Evolutionary conservation across 1,284 basidiomycete species (phyloP), one percentile per base, ranked within the genome.

Genomic region (Fomitopsis pinicola): DNA sequence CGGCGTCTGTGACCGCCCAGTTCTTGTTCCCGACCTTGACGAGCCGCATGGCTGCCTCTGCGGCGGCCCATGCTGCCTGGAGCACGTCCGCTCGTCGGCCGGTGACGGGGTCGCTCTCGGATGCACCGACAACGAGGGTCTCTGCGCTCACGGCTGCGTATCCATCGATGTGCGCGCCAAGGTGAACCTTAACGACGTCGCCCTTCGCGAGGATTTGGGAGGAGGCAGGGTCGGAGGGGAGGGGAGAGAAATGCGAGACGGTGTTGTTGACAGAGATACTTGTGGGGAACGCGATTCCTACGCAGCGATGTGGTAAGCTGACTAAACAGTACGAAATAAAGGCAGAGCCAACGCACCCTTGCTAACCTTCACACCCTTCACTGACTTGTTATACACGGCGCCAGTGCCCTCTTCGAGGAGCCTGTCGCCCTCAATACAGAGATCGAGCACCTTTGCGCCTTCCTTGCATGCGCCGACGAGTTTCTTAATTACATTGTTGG

Each of bases 161-260:
- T 63, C 94, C 97, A 76, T 99, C 97, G 76, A 99, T 96, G 75
- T 98, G 97, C 40, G 96, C 94, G 62, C 97, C 97, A 65, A 98
- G 81, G 77, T 97, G 93, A 66, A 99, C 80, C 80, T 98, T 98
- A 71, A 98, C 97, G 60, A 98, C 89, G 73, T 99, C 97, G 66
- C 89, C 88, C 68, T 94, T 92, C 61, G 88, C 89, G 67, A 99
- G 84, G 36, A 76, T 78, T 68, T 86, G 85, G 5, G 78, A 77
- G 26, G 89, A 85, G 63, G 84, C 82, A 10, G 86, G 77, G 76
- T 93, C 91, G 42, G 91, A 91, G 84, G 82, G 84, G 62, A 92
- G 83, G 15, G 91, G 91, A 28, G 89, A 93, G 78, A 89, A 92
- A 73, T 93, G 89, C 28, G 91, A 84, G 61, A 91, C 90, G 65